Evolutionary conservation across 2,329 filamentous ascomycete species (phyloP).

Genomic region (Microthyrium microscopicum): DNA sequence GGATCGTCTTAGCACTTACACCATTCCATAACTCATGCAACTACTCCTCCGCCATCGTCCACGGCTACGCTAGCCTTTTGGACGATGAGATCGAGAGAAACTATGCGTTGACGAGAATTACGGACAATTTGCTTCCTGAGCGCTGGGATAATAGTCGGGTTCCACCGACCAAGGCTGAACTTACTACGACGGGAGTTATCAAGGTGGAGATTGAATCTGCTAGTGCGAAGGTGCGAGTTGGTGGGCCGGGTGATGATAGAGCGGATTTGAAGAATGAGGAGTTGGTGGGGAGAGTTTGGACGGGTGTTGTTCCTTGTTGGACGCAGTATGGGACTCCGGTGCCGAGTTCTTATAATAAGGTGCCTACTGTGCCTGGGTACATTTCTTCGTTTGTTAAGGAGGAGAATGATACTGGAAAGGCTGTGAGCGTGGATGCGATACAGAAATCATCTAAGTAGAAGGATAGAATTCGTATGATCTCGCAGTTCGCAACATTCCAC

Average conservation of each 20-base stretch:
- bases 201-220: slow-evolving; percentile 15
- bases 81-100: slow-evolving; percentile 12
- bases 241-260: slow-evolving; percentile 19
- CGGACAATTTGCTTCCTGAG: slow-evolving; percentile 17
- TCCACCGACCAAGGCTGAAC: slow-evolving; percentile 16
- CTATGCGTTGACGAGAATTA: slow-evolving; percentile 18
- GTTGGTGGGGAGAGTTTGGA: slow-evolving; percentile 16
- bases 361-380: slow-evolving; percentile 7
- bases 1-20: slow-evolving; percentile 18
- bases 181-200: slow-evolving; percentile 16
- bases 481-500: too few relatives aligned
- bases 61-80: slow-evolving; percentile 17
- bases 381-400: slow-evolving; percentile 5
- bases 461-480: too few relatives aligned
- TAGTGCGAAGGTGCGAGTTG: slow-evolving; percentile 18
- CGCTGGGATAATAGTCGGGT: slow-evolving; percentile 17
- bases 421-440: slow-evolving; percentile 2
- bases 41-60: slow-evolving; percentile 17
- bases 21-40: slow-evolving; percentile 22
- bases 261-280: slow-evolving; percentile 15
- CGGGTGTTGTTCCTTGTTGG: slow-evolving; percentile 21
- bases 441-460: slow-evolving; percentile 5
- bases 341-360: slow-evolving; percentile 13
- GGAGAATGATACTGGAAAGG: slow-evolving; percentile 6
- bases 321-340: slow-evolving; percentile 18